phyloP scores from a whole-genome alignment of 2,329 filamentous ascomycete genomes.

The Pseudogymnoascus sp. region DNA sequence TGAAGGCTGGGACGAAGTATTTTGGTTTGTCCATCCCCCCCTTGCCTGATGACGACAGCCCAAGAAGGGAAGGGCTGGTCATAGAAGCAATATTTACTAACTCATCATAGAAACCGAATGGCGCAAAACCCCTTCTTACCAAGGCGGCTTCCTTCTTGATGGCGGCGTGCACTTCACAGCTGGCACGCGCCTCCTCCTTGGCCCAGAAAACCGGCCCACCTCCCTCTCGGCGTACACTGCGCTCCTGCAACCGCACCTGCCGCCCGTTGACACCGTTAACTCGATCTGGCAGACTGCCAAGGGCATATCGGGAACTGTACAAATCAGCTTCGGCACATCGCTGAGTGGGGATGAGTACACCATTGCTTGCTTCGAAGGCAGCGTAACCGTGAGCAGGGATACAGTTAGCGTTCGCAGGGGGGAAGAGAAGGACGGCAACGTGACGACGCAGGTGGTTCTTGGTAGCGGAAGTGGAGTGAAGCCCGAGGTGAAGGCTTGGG shows the following conservation, averaged over 20 bases:
- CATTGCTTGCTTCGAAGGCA: constrained; percentile 28
- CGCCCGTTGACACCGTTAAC: constrained; percentile 28
- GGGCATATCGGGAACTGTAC: constrained; percentile 27
- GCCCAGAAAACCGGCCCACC: constrained; percentile 25
- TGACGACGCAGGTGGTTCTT: constrained; percentile 24
- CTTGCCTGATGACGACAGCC: not conserved
- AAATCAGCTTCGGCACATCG: constrained; percentile 26
- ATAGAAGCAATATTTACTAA: constrained; percentile 11
- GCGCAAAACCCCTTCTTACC: constrained; percentile 61
- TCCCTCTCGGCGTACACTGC: constrained; percentile 24
- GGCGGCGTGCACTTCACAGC: constrained; percentile 67
- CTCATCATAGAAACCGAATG: constrained; percentile 39
- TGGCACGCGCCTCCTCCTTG: constrained; percentile 50
- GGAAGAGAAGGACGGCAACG: constrained; percentile 21
- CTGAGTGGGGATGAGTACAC: constrained; percentile 25
- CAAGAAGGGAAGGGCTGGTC: not conserved
- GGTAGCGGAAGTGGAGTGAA: constrained; percentile 25
- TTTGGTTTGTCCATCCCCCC: constrained; percentile 24
- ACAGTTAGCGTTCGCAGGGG: constrained; percentile 25
- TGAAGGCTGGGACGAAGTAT: constrained; percentile 40
- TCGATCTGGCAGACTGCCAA: constrained; percentile 27
- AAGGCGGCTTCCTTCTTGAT: constrained; percentile 70
- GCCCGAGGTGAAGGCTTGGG: constrained; percentile 27
- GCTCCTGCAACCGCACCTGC: constrained; percentile 25
- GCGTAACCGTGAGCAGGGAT: constrained; percentile 20